These are phyloP conservation scores for Ophiostoma ulmi DNA, from an alignment of 2,329 filamentous ascomycete species.

Conservation along the genomic window DNA sequence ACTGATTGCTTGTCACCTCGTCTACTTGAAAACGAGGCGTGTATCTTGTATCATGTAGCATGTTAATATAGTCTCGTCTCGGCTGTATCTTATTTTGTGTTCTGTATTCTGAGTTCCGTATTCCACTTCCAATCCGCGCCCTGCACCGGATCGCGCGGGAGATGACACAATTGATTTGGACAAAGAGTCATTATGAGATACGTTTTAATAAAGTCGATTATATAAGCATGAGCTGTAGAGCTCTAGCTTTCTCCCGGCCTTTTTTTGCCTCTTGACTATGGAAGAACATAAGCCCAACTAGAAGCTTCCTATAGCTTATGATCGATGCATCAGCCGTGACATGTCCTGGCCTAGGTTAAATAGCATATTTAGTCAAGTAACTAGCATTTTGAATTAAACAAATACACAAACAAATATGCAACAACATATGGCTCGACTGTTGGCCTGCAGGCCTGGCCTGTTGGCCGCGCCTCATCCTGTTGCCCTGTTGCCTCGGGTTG, in stretches of 20 bases:
- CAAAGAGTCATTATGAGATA: not conserved
- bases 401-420: not conserved
- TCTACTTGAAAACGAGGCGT: slow-evolving; percentile 1
- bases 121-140: not conserved
- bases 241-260: not conserved
- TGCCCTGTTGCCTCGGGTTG: not conserved
- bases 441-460: not conserved
- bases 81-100: not conserved
- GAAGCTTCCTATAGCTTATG: no score
- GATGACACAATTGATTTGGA: not conserved
- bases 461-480: not conserved
- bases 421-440: not conserved
- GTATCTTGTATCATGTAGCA: not conserved
- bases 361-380: no score
- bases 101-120: not conserved
- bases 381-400: not conserved
- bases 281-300: no score
- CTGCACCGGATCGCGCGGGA: not conserved
- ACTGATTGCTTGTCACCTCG: not conserved
- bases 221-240: not conserved
- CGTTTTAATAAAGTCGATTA: no score
- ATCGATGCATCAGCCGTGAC: no score
- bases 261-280: not conserved
- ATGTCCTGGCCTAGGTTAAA: no score
- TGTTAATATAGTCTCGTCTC: not conserved